Evolutionary conservation across 2,329 filamentous ascomycete species (phyloP).

Genomic region (Ascochyta pisi): DNA sequence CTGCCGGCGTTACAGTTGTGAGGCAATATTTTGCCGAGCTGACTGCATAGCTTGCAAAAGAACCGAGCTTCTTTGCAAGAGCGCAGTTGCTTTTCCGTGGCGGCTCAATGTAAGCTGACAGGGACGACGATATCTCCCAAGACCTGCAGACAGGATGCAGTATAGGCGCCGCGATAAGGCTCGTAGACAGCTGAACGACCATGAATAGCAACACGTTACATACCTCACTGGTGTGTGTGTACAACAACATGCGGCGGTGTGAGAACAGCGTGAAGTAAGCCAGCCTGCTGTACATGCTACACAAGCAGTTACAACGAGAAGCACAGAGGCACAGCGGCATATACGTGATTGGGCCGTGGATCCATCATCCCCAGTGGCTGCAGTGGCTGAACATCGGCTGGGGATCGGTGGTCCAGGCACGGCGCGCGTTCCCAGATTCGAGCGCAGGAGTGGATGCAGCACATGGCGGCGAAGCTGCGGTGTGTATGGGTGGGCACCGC

Average conservation of each 20-base stretch:
- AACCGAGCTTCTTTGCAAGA: too few relatives aligned
- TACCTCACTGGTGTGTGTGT: background rate
- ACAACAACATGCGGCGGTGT: slow-evolving; percentile 1
- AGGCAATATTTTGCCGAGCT: too few relatives aligned
- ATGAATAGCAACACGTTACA: background rate
- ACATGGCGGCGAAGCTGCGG: slow-evolving; percentile 16
- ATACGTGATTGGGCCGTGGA: background rate
- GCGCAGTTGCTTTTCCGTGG: too few relatives aligned
- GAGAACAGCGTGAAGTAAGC: background rate
- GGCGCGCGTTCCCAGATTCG: background rate
- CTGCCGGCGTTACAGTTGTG: too few relatives aligned
- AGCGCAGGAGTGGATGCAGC: background rate
- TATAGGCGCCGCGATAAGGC: background rate
- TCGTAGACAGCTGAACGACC: background rate
- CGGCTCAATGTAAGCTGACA: background rate
- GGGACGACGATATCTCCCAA: background rate
- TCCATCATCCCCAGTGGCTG: background rate
- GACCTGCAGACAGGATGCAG: background rate
- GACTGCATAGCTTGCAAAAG: too few relatives aligned
- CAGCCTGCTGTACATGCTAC: background rate
- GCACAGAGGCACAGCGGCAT: background rate
- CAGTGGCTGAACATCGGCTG: background rate
- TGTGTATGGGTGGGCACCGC: slow-evolving; percentile 10
- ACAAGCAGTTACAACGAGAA: background rate
- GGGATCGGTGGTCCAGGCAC: slow-evolving; percentile 4